Base-by-base conservation (phyloP, 345 rosid species). In the Anacardium occidentale region DNA sequence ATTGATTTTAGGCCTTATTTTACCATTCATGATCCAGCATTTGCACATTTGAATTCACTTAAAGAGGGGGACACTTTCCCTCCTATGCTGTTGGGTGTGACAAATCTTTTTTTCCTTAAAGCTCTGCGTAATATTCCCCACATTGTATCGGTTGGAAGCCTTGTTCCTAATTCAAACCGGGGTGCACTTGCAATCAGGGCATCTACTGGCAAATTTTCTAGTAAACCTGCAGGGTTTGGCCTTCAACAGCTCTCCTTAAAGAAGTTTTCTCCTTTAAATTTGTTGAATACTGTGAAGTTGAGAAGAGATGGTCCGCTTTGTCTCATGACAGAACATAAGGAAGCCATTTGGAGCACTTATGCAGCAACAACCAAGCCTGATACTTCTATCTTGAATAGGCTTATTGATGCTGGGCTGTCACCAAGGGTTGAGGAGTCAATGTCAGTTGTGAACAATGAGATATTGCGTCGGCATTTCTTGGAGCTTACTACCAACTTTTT, bases 301-400 rank as follows among this genome's bases (percentile, higher is more conserved):
- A 91, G 90, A 76, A 83, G 99, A 81, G 99, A 95, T 62, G 98
- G 99, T 44, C 99, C 99, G 45, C 83, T 95, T 50, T 88, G 97
- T 84, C 96, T 95, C 71, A 92, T 95, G 98, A 86, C 97, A 37
- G 99, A 92, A 80, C 99, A 95, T 77, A 95, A 88, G 88, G 99
- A 95, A 87, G 98, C 98, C 74, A 71, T 95, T 40, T 95, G 99
- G 99, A 95, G 91, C 74, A 82, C 85, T 71, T 91, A 92, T 75
- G 67, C 85, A 63, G 84, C 98, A 62, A 80, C 90, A 73, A 95
- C 97, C 4, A 92, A 92, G 83, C 99, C 97, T 5, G 99, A 95
- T 82, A 95, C 97, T 75, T 91, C 97, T 45, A 85, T 95, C 65
- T 81, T 95, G 87, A 95, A 92, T 77, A 88, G 98, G 76, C 97